A percentile compares a stretch with the other conserved stretches of the same genome.
These are phyloP conservation scores for Lentithecium fluviatile DNA, from an alignment of 495 filamentous ascomycete genomes.

Conservation along the genomic window DNA sequence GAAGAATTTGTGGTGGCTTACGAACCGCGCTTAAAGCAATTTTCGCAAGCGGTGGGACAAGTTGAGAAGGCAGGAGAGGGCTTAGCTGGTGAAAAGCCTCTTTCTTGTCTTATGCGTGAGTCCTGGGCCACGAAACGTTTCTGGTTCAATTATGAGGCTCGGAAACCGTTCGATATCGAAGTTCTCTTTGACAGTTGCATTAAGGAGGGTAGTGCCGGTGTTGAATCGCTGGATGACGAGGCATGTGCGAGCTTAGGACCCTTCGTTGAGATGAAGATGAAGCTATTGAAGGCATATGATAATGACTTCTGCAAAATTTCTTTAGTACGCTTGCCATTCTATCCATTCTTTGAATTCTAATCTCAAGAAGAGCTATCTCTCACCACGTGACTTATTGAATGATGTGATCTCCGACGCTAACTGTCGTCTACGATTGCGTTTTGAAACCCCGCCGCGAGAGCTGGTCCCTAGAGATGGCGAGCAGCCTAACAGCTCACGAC, in stretches of 20 bases:
- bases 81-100: slow-evolving; percentile 3
- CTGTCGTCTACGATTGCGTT: too few species aligned
- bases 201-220: slow-evolving; percentile 8
- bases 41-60: slow-evolving; percentile 10
- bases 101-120: slow-evolving; percentile 17
- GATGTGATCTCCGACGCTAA: too few species aligned
- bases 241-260: not conserved
- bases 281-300: too few species aligned
- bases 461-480: too few species aligned
- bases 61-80: not conserved
- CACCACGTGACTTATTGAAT: too few species aligned
- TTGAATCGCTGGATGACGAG: slow-evolving; percentile 13
- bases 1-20: slow-evolving; percentile 15
- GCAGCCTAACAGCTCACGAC: too few species aligned
- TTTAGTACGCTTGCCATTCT: too few species aligned
- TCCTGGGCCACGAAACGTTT: slow-evolving; percentile 46
- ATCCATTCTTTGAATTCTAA: too few species aligned
- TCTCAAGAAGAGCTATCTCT: too few species aligned
- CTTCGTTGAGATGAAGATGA: too few species aligned
- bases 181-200: slow-evolving; percentile 4
- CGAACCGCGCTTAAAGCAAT: slow-evolving; percentile 18
- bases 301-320: too few species aligned
- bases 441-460: too few species aligned
- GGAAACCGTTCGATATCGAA: slow-evolving; percentile 16
- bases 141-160: slow-evolving; percentile 47